Evolutionary conservation across 208 protist genomes (phyloP), one percentile per base, ranked within the genome.

Genomic region (Acanthamoeba triangularis): DNA sequence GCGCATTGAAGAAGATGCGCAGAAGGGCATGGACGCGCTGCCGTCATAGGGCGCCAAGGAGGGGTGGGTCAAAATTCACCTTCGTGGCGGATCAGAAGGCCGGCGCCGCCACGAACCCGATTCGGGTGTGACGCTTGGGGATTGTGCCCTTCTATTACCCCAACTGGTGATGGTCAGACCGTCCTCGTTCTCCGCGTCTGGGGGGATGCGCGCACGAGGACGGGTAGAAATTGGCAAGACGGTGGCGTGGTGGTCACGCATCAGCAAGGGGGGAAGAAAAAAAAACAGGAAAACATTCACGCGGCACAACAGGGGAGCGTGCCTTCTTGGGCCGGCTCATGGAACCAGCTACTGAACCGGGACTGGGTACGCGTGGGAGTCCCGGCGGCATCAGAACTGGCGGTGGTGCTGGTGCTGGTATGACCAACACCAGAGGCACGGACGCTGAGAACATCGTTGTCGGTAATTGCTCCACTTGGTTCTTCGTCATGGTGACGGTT

Each of bases 321-420:
- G 28, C 65, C 33, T 41, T 37, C 65, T 16, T 74, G 23, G 13
- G 65, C 18, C 65, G 65, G n/a, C 25, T 74, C 65, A 25, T 74
- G 65, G 33, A 74, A 74, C 65, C 65, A 74, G 65, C 65, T 74
- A 25, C 65, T 74, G 33, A 74, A 74, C 10, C 65, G 65, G 7
- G 65, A 74, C 33, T 74, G 65, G 28, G 65, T 74, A 37, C 65
- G 65, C 13, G 33, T 74, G 13, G 65, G 65, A 11, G 65, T 74
- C n/a, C 28, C 28, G 65, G 18, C 28, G 65, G 61, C 28, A 28
- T 61, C 54, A 13, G 54, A 61, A 5, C 54, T 61, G 1, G 28
- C 16, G 8, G 2, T 74, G 65, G 65, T 33, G 65, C 33, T 16
- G 18, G 25, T 13, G 33, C 65, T 41, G 65, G 65, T 6, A 13